Base-by-base conservation (phyloP, 1,139 yeast genomes). In the Yamadazyma buinensis region DNA sequence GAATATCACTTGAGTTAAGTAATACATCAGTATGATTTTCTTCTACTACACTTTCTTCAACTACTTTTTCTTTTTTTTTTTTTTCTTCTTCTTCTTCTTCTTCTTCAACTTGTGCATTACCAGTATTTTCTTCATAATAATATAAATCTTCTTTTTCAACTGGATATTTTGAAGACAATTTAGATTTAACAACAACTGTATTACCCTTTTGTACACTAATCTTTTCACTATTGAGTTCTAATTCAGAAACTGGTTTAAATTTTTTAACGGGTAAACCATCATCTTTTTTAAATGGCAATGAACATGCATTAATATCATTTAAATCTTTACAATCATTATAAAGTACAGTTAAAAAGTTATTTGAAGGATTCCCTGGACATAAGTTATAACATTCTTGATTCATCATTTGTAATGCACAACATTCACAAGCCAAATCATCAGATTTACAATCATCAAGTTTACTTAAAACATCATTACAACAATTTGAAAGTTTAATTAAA, bases 341-440 rank as follows among this genome's bases (percentile, higher is more conserved):
- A 33, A 73, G 51, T 7, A 68, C 73, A 9, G 68, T 58, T 33
- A 74, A 54, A 43, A 72, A 71, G 44, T 66, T 68, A 18, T 72
- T 69, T 18, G 71, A 61, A 1, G 72, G 72, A 36, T 70, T 66
- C 26, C 70, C 71, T 15, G 75, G 75, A 46, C 78, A 73, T 36
- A 72, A 52, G 14, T 63, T 66, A 46, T 66, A 71, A 47, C 79
- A 72, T 24, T 61, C 62, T 31, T 54, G 57, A 24, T 64, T 57
- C 53, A 72, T 61, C 36, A 67, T 63, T 47, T 72, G 78, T 27
- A 74, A 54, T 8, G 78, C 77, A 53, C 78, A 72, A 44, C 80
- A 73, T 42, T 72, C 77, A 50, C 79, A 74, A 2, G 77, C 77
- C 43, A 70, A 55, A 50, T 73, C 79, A 43, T 69, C 71, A 3